phyloP scores from a whole-genome alignment of 208 protist genomes.

The Leishmania aethiopica region DNA sequence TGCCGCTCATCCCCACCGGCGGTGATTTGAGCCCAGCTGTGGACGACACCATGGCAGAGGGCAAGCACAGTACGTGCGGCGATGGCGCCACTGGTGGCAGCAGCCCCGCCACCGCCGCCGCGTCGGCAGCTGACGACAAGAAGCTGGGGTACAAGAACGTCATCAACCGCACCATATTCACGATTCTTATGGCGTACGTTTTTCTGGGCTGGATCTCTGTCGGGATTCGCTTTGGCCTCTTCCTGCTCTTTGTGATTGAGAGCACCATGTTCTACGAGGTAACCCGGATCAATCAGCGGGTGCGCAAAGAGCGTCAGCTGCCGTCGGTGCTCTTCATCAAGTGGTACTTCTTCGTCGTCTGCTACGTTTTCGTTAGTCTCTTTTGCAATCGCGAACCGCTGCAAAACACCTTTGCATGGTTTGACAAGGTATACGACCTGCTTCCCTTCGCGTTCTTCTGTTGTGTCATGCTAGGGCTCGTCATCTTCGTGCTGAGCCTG shows the following conservation, averaged over 20 bases:
- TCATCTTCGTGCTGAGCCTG: slow-evolving; percentile 88
- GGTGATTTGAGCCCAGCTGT: not conserved
- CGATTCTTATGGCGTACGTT: slow-evolving; percentile 84
- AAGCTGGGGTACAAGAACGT: slow-evolving; percentile 63
- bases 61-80: not conserved
- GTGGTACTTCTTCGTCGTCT: slow-evolving; percentile 76
- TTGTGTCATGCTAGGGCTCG: slow-evolving; percentile 71
- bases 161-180: slow-evolving; percentile 85
- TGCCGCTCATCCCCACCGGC: slow-evolving; percentile 21
- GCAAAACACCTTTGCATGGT: slow-evolving; percentile 54
- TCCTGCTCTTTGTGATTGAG: slow-evolving; percentile 67
- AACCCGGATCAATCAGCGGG: slow-evolving; percentile 83
- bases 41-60: not conserved
- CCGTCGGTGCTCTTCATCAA: slow-evolving; percentile 74
- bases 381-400: slow-evolving; percentile 63
- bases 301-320: slow-evolving; percentile 78
- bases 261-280: slow-evolving; percentile 90
- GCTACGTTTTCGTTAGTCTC: slow-evolving; percentile 44
- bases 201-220: slow-evolving; percentile 83
- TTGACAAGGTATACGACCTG: slow-evolving; percentile 51
- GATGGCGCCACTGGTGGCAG: not conserved
- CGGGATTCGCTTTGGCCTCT: slow-evolving; percentile 72
- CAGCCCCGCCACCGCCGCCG: not conserved
- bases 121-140: slow-evolving; percentile 27
- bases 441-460: slow-evolving; percentile 73